These are phyloP conservation scores for Elsinoe fawcettii DNA, from an alignment of 2,329 filamentous ascomycete genomes.

Conservation along the genomic window DNA sequence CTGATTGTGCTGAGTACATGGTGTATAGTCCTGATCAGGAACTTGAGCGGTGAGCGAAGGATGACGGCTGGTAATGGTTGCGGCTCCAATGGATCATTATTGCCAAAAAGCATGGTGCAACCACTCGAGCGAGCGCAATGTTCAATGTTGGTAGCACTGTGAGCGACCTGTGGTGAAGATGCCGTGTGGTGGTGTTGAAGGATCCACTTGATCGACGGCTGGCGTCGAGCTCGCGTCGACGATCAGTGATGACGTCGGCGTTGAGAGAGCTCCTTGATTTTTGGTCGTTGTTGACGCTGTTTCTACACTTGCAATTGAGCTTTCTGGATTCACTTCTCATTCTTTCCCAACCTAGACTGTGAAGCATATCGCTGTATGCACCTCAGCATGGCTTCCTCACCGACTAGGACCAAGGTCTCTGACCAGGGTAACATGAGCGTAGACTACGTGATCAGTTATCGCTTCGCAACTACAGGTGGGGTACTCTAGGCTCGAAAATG, in stretches of 20 bases:
- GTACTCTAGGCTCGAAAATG: background rate
- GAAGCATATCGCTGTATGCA: background rate
- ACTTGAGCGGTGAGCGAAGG: conserved; percentile 30
- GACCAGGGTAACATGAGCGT: conserved; percentile 57
- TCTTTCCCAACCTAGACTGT: background rate
- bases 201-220: conserved; percentile 1
- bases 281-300: conserved; percentile 2
- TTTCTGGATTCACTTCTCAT: background rate
- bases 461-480: conserved; percentile 60
- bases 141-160: background rate
- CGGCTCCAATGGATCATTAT: conserved; percentile 21
- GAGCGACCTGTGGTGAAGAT: background rate
- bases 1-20: conserved; percentile 57
- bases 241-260: background rate
- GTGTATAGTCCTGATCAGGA: conserved; percentile 35
- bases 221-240: background rate
- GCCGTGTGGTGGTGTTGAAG: background rate
- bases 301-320: conserved; percentile 1
- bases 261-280: conserved; percentile 8
- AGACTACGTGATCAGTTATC: conserved; percentile 81
- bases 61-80: conserved; percentile 22
- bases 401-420: conserved; percentile 28
- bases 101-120: conserved; percentile 5
- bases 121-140: background rate
- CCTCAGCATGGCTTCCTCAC: conserved; percentile 17